These are phyloP conservation scores for Mycena vulgaris DNA, from an alignment of 768 basidiomycete genomes.

Conservation along the genomic window DNA sequence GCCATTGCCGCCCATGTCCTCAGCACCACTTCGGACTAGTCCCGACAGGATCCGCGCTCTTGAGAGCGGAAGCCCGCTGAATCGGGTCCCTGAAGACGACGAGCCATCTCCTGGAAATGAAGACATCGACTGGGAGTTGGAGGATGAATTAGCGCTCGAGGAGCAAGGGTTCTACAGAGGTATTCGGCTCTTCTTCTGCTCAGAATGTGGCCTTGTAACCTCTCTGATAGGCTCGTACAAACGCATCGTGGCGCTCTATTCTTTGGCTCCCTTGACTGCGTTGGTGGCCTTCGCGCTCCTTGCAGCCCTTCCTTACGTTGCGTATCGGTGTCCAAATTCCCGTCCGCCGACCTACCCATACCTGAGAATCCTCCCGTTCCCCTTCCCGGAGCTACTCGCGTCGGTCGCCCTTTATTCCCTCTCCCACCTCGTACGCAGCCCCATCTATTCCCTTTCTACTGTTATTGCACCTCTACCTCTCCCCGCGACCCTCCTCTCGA, in stretches of 20 bases:
- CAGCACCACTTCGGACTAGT: constrained; percentile 27
- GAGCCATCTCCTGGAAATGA: constrained; percentile 51
- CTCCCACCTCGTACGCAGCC: constrained; percentile 66
- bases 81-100: constrained; percentile 58
- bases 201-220: background rate
- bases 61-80: constrained; percentile 44
- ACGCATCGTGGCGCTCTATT: constrained; percentile 68
- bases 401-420: constrained; percentile 75
- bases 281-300: constrained; percentile 65
- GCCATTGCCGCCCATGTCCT: constrained; percentile 11
- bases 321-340: constrained; percentile 58
- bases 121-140: constrained; percentile 48
- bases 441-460: constrained; percentile 58
- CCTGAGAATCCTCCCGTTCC: constrained; percentile 68
- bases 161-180: constrained; percentile 67
- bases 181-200: constrained; percentile 41
- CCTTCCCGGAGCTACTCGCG: constrained; percentile 75
- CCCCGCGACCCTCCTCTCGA: constrained; percentile 54
- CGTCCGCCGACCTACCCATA: constrained; percentile 56
- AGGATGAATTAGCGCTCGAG: constrained; percentile 60
- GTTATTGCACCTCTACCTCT: constrained; percentile 47
- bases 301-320: constrained; percentile 63
- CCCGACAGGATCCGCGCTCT: constrained; percentile 52
- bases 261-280: constrained; percentile 71
- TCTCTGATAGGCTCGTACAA: constrained; percentile 72